Evolutionary conservation across 108 stramenopile species (phyloP), one percentile per base, ranked within the genome.

Genomic region (Skeletonema grethae): DNA sequence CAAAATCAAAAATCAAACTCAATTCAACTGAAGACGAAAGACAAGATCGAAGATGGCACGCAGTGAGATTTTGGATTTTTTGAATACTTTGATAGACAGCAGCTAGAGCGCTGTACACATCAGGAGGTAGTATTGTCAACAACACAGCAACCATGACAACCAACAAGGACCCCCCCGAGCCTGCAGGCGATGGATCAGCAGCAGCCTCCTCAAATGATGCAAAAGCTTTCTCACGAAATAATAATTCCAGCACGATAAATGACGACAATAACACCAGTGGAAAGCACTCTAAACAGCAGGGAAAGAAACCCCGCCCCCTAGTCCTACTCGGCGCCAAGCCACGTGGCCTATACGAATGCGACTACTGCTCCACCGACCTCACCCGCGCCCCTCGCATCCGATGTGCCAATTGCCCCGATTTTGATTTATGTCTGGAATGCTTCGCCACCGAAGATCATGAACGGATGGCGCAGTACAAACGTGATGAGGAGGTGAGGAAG

Each of bases 361-460:
- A 96, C 72, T 91, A 92, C 78, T 96, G 95, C 74, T 87, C 83
- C 46, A 65, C 85, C 22, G 93, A 96, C 66, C 84, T 96, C 30
- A 86, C 89, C 45, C 90, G 90, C 66, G 77, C 75, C 36, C 91
- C 91, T 8, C 88, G 95, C 15, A 86, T 94, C 45, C 85, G 93
- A 22, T 96, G 95, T 67, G 93, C 91, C 11, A 72, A 86, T 10
- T 94, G 93, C 70, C 76, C 73, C 25, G 95, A 96, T 46, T 96
- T 94, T 70, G 95, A 96, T 73, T 62, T 94, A 12, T 96, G 95
- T 65, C 72, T 94, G 72, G 93, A 96, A 50, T 96, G 95, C 61
- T 90, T 96, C 63, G 83, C 84, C 15, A 88, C 78, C 0, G 78
- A 85, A 30, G 85, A 92, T 67, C 87, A 87, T 58, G 29, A 69